A percentile compares a stretch with the other conserved stretches of the same genome.
These are phyloP conservation scores for Croton laevigatus DNA, from an alignment of 441 rosid species.

Conservation along the genomic window DNA sequence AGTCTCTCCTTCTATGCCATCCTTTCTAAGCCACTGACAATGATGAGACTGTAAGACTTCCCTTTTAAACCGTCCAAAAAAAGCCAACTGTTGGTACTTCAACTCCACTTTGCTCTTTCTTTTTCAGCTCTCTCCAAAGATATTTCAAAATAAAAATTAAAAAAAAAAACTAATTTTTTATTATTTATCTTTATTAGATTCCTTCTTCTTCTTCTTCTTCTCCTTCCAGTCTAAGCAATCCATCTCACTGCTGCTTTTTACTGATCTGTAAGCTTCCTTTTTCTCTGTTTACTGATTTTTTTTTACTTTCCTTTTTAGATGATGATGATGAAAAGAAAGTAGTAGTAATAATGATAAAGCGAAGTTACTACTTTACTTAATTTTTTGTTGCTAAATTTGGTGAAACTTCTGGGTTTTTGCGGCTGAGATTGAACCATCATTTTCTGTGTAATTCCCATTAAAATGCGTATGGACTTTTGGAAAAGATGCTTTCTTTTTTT, in stretches of 20 bases:
- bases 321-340: neutral
- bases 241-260: neutral
- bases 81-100: conserved; percentile 12
- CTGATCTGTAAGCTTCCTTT: conserved; percentile 1
- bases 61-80: conserved; percentile 32
- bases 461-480: neutral
- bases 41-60: neutral
- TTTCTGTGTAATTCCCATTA: conserved; percentile 22
- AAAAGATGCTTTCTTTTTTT: conserved; percentile 8
- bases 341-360: neutral
- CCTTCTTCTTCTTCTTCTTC: neutral
- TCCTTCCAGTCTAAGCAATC: neutral
- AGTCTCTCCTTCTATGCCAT: neutral
- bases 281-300: neutral
- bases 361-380: neutral
- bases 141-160: neutral
- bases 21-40: conserved; percentile 20
- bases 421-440: conserved; percentile 36
- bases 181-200: neutral
- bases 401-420: conserved; percentile 34
- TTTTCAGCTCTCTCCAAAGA: neutral
- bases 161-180: neutral
- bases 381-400: conserved; percentile 34
- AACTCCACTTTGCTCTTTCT: neutral
- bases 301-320: neutral